Evolutionary conservation across 2,329 filamentous ascomycete genomes (phyloP).

Genomic region (Fusarium ambrosium): DNA sequence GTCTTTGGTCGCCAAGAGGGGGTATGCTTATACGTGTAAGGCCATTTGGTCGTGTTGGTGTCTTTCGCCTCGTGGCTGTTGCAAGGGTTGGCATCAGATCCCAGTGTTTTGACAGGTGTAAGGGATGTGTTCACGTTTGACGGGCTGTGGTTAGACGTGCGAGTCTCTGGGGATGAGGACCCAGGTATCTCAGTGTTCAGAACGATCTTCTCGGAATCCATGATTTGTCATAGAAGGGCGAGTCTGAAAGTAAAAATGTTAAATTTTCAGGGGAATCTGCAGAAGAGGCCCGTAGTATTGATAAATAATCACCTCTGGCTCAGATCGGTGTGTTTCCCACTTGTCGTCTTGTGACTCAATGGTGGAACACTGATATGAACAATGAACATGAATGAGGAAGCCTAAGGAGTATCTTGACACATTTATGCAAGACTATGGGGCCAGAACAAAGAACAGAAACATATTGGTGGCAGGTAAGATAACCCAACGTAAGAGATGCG

Average conservation of each 20-base stretch:
- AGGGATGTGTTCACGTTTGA: background rate
- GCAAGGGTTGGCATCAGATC: background rate
- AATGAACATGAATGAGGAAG: background rate
- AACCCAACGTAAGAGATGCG: background rate
- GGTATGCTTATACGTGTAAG: background rate
- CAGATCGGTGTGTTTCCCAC: background rate
- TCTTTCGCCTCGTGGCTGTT: background rate
- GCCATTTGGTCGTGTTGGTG: background rate
- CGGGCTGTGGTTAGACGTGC: background rate
- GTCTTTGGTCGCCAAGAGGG: no score
- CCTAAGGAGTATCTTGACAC: background rate
- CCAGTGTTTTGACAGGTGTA: background rate
- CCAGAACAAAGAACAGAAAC: slow-evolving; percentile 7
- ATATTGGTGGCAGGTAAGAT: background rate
- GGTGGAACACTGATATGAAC: background rate
- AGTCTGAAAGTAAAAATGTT: background rate
- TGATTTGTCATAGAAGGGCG: background rate
- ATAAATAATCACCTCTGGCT: slow-evolving; percentile 1
- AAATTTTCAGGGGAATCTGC: background rate
- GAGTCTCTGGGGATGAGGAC: background rate
- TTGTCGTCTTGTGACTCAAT: background rate
- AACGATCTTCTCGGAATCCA: background rate
- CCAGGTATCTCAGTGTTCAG: background rate
- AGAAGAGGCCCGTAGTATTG: background rate
- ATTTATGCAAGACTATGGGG: background rate